Percentiles rank a stretch among this genome's conserved stretches.
phyloP scores from a whole-genome alignment of 2,329 filamentous ascomycete species.

The Talaromyces albobiverticillius region DNA sequence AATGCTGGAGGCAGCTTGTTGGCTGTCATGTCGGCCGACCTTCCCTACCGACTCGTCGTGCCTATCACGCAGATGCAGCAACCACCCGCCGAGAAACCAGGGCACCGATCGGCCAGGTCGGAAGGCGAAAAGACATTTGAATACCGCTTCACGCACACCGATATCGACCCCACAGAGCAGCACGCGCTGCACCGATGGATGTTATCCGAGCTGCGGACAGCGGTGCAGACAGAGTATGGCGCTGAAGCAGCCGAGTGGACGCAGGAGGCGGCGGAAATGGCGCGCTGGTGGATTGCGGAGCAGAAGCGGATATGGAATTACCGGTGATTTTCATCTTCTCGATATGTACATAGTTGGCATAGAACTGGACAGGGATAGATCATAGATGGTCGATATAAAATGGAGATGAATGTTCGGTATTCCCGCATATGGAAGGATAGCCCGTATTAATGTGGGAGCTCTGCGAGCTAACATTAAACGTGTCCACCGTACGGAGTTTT shows the following conservation, averaged over 20 bases:
- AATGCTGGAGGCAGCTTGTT: slow-evolving; percentile 47
- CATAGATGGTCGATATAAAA: no score
- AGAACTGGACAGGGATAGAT: no score
- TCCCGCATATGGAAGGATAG: no score
- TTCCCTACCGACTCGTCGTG: slow-evolving; percentile 68
- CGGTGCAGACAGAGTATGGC: slow-evolving; percentile 26
- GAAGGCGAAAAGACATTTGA: slow-evolving; percentile 64
- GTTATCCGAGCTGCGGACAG: slow-evolving; percentile 22
- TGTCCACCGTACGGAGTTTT: no score
- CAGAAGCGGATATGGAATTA: slow-evolving; percentile 28
- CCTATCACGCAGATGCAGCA: slow-evolving; percentile 51
- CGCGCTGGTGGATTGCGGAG: slow-evolving; percentile 36
- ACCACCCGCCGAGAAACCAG: neutral
- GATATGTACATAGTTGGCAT: no score
- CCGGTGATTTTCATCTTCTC: neutral
- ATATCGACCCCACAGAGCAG: slow-evolving; percentile 33
- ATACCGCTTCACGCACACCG: slow-evolving; percentile 34
- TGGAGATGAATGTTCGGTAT: no score
- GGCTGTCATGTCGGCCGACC: slow-evolving; percentile 68
- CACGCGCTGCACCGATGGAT: slow-evolving; percentile 30
- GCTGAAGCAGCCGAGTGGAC: slow-evolving; percentile 33
- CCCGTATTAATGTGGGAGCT: no score
- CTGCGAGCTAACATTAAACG: no score
- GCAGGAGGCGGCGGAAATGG: slow-evolving; percentile 33
- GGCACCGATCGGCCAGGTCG: neutral